These are phyloP conservation scores for Endocarpon pusillum DNA, from an alignment of 495 filamentous ascomycete species.

Conservation along the genomic window DNA sequence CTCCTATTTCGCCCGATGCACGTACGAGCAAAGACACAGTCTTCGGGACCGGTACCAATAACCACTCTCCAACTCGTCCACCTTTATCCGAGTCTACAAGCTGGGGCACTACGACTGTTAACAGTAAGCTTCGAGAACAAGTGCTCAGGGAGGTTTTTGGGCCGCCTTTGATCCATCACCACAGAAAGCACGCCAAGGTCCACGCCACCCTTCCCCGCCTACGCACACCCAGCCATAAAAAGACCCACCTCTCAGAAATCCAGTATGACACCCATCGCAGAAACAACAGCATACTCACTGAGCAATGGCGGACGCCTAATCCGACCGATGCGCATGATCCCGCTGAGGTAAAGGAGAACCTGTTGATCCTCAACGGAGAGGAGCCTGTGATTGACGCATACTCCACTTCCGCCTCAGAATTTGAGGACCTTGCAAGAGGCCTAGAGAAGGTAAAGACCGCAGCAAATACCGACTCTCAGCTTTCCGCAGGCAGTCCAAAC, in stretches of 20 bases:
- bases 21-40: no score
- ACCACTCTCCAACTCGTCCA: conserved; percentile 10
- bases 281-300: conserved; percentile 13
- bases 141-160: conserved; percentile 90
- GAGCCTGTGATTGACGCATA: no score
- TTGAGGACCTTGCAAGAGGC: no score
- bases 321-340: no score
- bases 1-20: no score
- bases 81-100: conserved; percentile 22
- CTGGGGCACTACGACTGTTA: conserved; percentile 94
- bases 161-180: conserved; percentile 58
- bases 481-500: conserved; percentile 18
- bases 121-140: conserved; percentile 72
- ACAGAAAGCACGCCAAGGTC: conserved; percentile 42
- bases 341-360: conserved; percentile 12
- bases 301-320: no score
- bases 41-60: not conserved
- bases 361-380: conserved; percentile 1
- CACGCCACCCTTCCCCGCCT: conserved; percentile 36
- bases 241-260: conserved; percentile 5
- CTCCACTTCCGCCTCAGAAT: no score
- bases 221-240: conserved; percentile 2
- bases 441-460: conserved; percentile 19
- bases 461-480: conserved; percentile 14
- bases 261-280: conserved; percentile 20